A percentile compares a stretch with the other conserved stretches of the same genome.
Evolutionary conservation across 1,284 basidiomycete species (phyloP).

Genomic region (Trametes sp.): DNA sequence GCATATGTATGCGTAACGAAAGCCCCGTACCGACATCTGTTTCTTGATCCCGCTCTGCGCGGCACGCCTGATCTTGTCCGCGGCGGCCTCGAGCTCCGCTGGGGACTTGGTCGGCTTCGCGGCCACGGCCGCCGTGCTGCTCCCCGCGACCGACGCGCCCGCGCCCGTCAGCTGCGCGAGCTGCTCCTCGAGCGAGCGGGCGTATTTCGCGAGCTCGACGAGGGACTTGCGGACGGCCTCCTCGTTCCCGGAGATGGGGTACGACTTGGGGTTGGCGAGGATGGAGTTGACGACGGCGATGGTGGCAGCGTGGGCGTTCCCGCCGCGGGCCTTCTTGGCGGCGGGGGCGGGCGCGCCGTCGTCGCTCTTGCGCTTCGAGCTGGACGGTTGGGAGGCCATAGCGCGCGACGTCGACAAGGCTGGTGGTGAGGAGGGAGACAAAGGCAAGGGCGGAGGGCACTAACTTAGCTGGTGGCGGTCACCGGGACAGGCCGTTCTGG

Average conservation of each 20-base stretch:
- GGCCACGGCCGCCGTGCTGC: slow-evolving; percentile 18
- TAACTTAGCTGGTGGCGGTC: not conserved
- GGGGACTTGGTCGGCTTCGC: slow-evolving; percentile 48
- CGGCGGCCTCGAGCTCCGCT: slow-evolving; percentile 52
- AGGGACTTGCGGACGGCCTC: slow-evolving; percentile 43
- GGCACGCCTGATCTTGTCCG: slow-evolving; percentile 54
- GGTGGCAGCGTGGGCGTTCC: slow-evolving; percentile 43
- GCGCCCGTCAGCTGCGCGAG: slow-evolving; percentile 20
- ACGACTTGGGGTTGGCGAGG: slow-evolving; percentile 45
- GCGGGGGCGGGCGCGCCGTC: slow-evolving; percentile 27
- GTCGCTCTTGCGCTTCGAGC: slow-evolving; percentile 50
- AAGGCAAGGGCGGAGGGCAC: not conserved
- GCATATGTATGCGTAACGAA: not conserved
- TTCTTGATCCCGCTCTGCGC: slow-evolving; percentile 61
- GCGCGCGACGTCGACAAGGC: not conserved
- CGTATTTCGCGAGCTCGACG: slow-evolving; percentile 54
- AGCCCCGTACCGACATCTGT: slow-evolving; percentile 54
- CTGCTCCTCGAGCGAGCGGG: slow-evolving; percentile 49
- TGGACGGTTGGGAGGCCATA: slow-evolving; percentile 10
- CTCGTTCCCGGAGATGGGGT: slow-evolving; percentile 46
- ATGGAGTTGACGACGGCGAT: slow-evolving; percentile 46
- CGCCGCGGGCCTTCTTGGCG: slow-evolving; percentile 43
- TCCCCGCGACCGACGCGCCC: slow-evolving; percentile 19
- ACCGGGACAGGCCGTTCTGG: not conserved
- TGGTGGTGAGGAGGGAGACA: not conserved